Evolutionary conservation across 495 filamentous ascomycete species (phyloP), one percentile per base, ranked within the genome.

Genomic region (Apodospora peruviana): DNA sequence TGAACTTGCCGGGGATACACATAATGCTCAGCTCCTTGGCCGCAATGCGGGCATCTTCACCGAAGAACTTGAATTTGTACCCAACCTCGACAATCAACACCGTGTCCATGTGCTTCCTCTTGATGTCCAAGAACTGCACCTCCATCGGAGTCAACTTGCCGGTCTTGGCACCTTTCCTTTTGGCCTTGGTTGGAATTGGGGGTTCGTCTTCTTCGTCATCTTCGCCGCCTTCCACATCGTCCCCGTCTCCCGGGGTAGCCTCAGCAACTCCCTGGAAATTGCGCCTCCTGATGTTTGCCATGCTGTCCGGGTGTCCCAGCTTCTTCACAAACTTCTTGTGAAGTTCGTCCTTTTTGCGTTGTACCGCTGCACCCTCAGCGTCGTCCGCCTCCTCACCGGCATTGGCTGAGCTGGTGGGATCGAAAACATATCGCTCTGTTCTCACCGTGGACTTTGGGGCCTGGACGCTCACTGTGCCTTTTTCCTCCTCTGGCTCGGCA

Each of bases 11-110:
- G 1, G 93, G 93, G 55, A 97, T 96, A 59, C 93, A 99, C 29
- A 97, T 87, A 57, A 99, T 97, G 48, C 86, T 86, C 49, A 99
- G 71, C 61, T 91, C 90, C 61, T 93, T 95, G 5, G 90, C 86
- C 14, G 93, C 94, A 47, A 82, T 78, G 47, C 90, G 79, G 5
- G 93, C 93, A 73, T 99, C 93, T 59, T 96, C 91, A n/a, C 94
- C 93, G 58, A 95, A 95, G 72, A 99, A 96, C 36, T 84, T 80
- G 71, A 93, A 99, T 64, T 99, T 99, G 64, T 99, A 99, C 22
- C 93, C 93, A 4, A 99, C 93, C 59, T 99, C 90, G 17, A 96
- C 81, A 2, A 96, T 81, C 34, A 99, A 67, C 8, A 97, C 48
- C 0, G 91, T 91, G 57, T 96, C 91, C 74, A 90, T 84, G 62